Evolutionary conservation across 1,284 basidiomycete genomes (phyloP).

Genomic region (Somion occarium): DNA sequence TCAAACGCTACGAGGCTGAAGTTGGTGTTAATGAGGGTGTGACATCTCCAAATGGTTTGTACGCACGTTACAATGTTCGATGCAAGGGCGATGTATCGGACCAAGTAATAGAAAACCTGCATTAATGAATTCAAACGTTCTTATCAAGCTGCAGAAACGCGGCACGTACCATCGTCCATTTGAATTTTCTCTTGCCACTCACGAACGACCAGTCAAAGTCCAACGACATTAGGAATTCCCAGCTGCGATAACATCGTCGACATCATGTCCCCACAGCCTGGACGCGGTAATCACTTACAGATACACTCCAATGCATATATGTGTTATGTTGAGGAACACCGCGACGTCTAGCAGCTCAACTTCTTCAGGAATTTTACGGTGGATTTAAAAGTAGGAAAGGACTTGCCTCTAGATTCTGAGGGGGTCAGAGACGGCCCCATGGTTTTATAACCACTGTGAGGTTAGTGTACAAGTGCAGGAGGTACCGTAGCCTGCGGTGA

Average conservation of each 20-base stretch:
- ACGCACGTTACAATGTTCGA: not conserved
- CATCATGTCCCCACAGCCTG: not conserved
- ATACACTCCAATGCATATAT: not conserved
- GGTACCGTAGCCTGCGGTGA: too few species aligned
- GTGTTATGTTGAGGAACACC: not conserved
- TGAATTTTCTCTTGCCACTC: slow-evolving; percentile 7
- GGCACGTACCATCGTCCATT: slow-evolving; percentile 10
- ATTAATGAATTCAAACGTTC: not conserved
- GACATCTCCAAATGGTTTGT: not conserved
- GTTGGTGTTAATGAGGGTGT: not conserved
- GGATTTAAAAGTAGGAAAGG: too few species aligned
- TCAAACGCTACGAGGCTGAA: not conserved
- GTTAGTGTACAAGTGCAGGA: too few species aligned
- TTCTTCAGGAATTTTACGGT: too few species aligned
- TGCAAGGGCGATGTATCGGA: slow-evolving; percentile 8
- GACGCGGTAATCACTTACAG: not conserved
- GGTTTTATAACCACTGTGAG: too few species aligned
- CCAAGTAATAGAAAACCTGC: slow-evolving; percentile 12
- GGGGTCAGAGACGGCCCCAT: too few species aligned
- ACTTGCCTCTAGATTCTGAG: too few species aligned
- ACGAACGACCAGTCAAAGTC: slow-evolving; percentile 10
- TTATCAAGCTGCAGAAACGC: not conserved
- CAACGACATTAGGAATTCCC: slow-evolving; percentile 12
- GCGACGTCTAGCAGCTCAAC: not conserved
- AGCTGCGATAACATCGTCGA: slow-evolving; percentile 5